Percentiles rank a stretch among this genome's conserved stretches.
phyloP scores from a whole-genome alignment of 306 rosid species.

The Lablab purpureus region DNA sequence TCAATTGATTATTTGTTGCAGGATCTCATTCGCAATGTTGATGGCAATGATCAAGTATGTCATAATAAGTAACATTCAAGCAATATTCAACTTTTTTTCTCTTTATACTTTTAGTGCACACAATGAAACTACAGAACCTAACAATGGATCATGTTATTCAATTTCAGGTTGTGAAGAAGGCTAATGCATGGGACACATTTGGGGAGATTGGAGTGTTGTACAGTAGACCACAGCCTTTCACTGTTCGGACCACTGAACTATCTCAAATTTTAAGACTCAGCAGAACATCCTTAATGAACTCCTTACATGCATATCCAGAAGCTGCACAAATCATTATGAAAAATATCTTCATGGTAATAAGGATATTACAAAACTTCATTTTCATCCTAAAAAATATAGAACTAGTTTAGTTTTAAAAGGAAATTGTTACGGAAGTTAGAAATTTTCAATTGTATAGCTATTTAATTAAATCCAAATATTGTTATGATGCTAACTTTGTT shows the following conservation, averaged over 20 bases:
- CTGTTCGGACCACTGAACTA: slow-evolving; percentile 70
- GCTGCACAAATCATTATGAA: slow-evolving; percentile 45
- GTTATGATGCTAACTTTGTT: neutral
- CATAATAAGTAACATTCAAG: slow-evolving; percentile 23
- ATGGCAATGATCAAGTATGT: slow-evolving; percentile 71
- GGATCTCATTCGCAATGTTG: slow-evolving; percentile 58
- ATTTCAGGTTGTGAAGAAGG: slow-evolving; percentile 63
- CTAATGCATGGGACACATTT: slow-evolving; percentile 60
- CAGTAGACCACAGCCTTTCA: slow-evolving; percentile 70
- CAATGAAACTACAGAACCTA: neutral
- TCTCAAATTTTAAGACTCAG: slow-evolving; percentile 75
- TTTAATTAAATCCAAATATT: neutral
- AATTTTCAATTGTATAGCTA: neutral
- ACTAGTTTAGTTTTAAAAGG: neutral
- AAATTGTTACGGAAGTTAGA: neutral
- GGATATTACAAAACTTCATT: neutral
- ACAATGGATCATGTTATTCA: neutral
- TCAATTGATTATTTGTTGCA: slow-evolving; percentile 47
- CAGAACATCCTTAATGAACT: slow-evolving; percentile 65
- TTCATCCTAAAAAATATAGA: neutral
- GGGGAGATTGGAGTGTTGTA: slow-evolving; percentile 84
- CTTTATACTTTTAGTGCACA: too few relatives aligned
- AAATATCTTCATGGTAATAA: slow-evolving; percentile 67
- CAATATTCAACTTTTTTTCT: neutral
- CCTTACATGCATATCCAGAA: slow-evolving; percentile 52